Conservation (phyloP, 805 yeast genomes). For the Saturnispora galanensis region DNA sequence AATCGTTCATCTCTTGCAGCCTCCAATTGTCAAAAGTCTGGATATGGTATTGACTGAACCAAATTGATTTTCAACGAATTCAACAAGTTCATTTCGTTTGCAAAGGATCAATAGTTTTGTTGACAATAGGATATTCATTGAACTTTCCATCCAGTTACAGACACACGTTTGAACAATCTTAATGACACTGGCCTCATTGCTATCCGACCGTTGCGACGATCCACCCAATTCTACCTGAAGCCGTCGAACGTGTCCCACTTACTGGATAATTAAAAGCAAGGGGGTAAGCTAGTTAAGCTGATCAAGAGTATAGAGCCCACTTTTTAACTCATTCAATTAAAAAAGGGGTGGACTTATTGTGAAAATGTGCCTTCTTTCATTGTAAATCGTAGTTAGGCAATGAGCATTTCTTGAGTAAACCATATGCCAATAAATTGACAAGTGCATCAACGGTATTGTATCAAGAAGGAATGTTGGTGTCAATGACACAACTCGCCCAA, state of each 20-base stretch:
- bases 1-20: slow-evolving; percentile 6
- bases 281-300: neutral
- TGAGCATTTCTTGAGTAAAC: too few species aligned
- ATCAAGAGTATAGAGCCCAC: too few species aligned
- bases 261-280: neutral
- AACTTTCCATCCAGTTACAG: neutral
- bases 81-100: neutral
- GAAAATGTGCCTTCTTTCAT: too few species aligned
- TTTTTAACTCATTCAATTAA: too few species aligned
- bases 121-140: neutral
- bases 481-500: too few species aligned
- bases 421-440: too few species aligned
- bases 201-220: neutral
- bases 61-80: slow-evolving; percentile 1
- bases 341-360: too few species aligned
- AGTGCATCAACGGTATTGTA: too few species aligned
- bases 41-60: neutral
- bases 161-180: neutral
- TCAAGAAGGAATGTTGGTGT: too few species aligned
- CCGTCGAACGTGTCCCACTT: slow-evolving; percentile 5
- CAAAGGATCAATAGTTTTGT: slow-evolving; percentile 1
- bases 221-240: slow-evolving; percentile 4
- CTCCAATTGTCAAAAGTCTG: slow-evolving; percentile 4
- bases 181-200: neutral
- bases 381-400: too few species aligned